A percentile compares a stretch with the other conserved stretches of the same genome.
These are phyloP conservation scores for Yamadazyma akitaensis DNA, from an alignment of 805 yeast species.

Conservation along the genomic window DNA sequence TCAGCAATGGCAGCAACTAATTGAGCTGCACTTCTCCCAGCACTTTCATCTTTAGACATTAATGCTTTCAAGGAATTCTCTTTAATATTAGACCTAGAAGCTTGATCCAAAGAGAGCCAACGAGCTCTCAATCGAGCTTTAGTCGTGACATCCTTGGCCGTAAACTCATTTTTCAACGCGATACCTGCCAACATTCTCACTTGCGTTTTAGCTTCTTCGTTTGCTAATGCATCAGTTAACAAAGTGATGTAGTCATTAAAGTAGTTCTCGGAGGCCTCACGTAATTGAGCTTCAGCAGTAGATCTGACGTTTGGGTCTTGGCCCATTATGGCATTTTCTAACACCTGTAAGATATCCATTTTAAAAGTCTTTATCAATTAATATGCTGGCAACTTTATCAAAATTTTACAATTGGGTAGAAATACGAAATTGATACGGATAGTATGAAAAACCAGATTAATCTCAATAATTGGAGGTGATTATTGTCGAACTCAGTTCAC, in stretches of 20 bases:
- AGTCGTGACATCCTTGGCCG: conserved; percentile 71
- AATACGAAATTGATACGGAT: neutral
- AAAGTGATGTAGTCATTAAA: conserved; percentile 71
- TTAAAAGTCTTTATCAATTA: neutral
- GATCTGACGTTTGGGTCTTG: conserved; percentile 65
- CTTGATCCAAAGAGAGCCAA: conserved; percentile 64
- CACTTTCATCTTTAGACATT: conserved; percentile 64
- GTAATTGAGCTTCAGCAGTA: conserved; percentile 75
- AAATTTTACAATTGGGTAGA: neutral
- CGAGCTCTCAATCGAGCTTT: conserved; percentile 60
- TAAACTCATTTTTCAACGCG: conserved; percentile 80
- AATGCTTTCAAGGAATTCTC: conserved; percentile 56
- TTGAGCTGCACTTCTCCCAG: conserved; percentile 88
- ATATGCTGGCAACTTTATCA: neutral
- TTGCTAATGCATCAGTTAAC: conserved; percentile 68
- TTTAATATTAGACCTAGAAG: conserved; percentile 63
- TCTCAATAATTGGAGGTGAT: neutral
- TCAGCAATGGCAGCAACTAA: conserved; percentile 96
- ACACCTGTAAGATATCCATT: conserved; percentile 56
- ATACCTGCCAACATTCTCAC: conserved; percentile 91
- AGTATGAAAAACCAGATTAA: neutral
- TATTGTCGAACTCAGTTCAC: neutral
- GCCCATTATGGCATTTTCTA: conserved; percentile 76
- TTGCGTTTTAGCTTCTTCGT: conserved; percentile 63
- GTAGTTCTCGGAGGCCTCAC: conserved; percentile 66